Evolutionary conservation across 768 basidiomycete genomes (phyloP).

Genomic region (Gloeopeniophorella convolvens): DNA sequence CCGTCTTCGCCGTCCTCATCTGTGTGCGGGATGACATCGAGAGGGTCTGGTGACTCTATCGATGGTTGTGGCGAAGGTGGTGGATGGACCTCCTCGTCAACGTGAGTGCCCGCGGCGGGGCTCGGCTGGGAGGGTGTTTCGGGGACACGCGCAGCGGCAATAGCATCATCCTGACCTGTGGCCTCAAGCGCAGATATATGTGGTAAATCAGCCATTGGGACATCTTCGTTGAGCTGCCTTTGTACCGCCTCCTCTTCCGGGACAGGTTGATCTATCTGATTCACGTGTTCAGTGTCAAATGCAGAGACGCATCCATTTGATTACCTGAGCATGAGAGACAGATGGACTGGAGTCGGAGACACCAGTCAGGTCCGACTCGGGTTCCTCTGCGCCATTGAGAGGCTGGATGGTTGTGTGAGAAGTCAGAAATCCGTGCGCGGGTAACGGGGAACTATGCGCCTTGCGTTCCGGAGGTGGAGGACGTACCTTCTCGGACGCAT

Average conservation of each 20-base stretch:
- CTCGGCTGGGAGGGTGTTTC: slow-evolving; percentile 7
- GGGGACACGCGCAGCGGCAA: background rate
- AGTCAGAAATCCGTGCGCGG: no score
- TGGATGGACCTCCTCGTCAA: slow-evolving; percentile 4
- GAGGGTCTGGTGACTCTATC: slow-evolving; percentile 11
- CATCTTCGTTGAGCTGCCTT: slow-evolving; percentile 9
- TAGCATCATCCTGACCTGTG: background rate
- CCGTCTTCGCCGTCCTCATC: slow-evolving; percentile 4
- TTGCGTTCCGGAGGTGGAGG: no score
- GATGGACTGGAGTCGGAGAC: slow-evolving; percentile 13
- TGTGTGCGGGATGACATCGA: slow-evolving; percentile 10
- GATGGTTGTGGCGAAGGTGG: background rate
- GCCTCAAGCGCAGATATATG: background rate
- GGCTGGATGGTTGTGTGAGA: slow-evolving; percentile 14
- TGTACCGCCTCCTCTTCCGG: slow-evolving; percentile 11
- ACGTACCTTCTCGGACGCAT: slow-evolving; percentile 16
- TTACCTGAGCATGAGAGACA: slow-evolving; percentile 11
- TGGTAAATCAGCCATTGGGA: background rate
- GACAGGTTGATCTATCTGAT: background rate
- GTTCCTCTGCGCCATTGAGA: background rate
- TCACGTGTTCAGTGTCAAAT: background rate
- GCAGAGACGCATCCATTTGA: background rate
- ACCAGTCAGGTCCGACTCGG: slow-evolving; percentile 10
- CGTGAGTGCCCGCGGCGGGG: background rate
- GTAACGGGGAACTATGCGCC: no score